Evolutionary conservation across 148 eudicot species (phyloP).

Genomic region (Camellia lanceoleosa): DNA sequence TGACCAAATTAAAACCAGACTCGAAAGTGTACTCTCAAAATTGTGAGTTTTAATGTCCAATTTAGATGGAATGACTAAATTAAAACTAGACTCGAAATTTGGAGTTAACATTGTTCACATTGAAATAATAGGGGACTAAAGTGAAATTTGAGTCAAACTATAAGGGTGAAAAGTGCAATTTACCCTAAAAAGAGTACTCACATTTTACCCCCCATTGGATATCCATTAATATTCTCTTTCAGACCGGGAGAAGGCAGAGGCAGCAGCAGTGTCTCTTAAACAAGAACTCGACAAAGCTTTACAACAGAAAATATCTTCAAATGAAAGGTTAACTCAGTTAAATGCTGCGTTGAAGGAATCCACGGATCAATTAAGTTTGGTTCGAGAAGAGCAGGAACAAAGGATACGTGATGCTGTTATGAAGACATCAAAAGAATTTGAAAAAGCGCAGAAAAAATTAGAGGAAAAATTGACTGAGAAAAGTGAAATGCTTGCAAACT

Average conservation of each 20-base stretch:
- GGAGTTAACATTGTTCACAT: too few species aligned
- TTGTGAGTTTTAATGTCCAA: too few species aligned
- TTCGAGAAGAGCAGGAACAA: constrained; percentile 51
- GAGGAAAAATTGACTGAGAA: constrained; percentile 52
- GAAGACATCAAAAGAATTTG: constrained; percentile 38
- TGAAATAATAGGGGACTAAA: too few species aligned
- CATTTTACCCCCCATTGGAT: too few species aligned
- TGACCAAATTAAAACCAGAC: too few species aligned
- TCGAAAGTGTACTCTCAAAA: too few species aligned
- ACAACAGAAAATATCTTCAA: constrained; percentile 41
- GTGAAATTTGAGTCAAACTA: too few species aligned
- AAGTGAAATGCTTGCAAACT: constrained; percentile 42
- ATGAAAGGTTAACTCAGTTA: constrained; percentile 53
- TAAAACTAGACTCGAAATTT: too few species aligned
- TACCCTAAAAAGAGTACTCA: too few species aligned
- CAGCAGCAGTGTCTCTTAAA: constrained; percentile 40
- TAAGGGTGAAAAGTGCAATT: too few species aligned
- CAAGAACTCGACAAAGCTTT: constrained; percentile 58
- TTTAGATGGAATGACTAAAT: too few species aligned
- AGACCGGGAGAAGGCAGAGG: constrained; percentile 61
- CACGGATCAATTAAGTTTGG: constrained; percentile 52
- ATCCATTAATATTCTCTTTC: constrained; percentile 1
- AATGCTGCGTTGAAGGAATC: constrained; percentile 61
- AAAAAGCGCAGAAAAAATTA: constrained; percentile 40
- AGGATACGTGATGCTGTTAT: constrained; percentile 38